Percentiles rank a stretch among this genome's conserved stretches.
These are phyloP conservation scores for Morella rubra DNA, from an alignment of 306 rosid species.

Conservation along the genomic window DNA sequence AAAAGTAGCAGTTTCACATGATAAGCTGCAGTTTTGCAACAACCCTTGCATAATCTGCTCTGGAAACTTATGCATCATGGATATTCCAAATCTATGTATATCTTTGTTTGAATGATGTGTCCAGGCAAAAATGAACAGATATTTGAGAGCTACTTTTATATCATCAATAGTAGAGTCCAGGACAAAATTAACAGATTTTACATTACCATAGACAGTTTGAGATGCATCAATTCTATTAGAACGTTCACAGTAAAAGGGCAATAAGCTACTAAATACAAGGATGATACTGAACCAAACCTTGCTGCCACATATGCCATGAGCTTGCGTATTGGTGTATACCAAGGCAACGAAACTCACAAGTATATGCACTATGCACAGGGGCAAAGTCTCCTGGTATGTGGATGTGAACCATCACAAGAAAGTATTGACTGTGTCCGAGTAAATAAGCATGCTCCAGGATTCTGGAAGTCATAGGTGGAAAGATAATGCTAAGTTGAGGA, in stretches of 20 bases:
- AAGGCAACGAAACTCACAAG: constrained; percentile 38
- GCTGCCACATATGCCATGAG: background rate
- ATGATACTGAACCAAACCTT: background rate
- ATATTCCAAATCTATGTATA: background rate
- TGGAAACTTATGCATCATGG: too few relatives aligned
- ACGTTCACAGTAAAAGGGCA: background rate
- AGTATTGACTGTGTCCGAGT: constrained; percentile 54
- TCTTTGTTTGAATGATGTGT: background rate
- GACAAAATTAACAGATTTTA: background rate
- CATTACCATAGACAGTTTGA: background rate
- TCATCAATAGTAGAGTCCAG: background rate
- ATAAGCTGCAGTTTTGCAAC: too few relatives aligned
- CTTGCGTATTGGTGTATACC: background rate
- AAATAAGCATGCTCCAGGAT: constrained; percentile 89
- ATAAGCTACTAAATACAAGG: background rate
- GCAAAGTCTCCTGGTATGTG: constrained; percentile 79
- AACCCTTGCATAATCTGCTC: too few relatives aligned
- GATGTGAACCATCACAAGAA: constrained; percentile 90
- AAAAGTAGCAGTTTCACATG: too few relatives aligned
- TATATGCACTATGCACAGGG: constrained; percentile 74
- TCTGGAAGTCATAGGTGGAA: constrained; percentile 43
- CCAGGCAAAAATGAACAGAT: background rate
- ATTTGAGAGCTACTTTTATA: background rate
- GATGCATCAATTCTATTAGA: background rate
- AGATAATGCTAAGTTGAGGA: constrained; percentile 11